phyloP scores from a whole-genome alignment of 331 rosid genomes.

The Acacia concinna region DNA sequence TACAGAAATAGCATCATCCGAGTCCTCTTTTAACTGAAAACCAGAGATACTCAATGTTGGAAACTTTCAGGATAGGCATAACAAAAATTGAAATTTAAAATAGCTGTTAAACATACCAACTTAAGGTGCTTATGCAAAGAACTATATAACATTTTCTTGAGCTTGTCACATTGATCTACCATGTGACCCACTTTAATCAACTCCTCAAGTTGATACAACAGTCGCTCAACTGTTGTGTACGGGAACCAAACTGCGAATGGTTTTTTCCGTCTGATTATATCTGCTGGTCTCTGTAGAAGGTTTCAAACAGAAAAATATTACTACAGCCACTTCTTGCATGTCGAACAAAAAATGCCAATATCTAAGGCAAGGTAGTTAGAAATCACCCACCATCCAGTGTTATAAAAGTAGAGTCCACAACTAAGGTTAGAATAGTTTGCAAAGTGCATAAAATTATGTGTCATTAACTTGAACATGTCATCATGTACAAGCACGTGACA shows the following conservation, averaged over 20 bases:
- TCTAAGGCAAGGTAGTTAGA: not conserved
- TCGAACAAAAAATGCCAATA: not conserved
- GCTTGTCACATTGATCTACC: constrained; percentile 82
- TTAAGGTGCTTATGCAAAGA: constrained; percentile 70
- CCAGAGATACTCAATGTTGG: not conserved
- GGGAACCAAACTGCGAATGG: constrained; percentile 90
- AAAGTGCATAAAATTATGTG: not conserved
- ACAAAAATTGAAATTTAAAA: not conserved
- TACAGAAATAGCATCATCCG: constrained; percentile 64
- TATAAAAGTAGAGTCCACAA: not conserved
- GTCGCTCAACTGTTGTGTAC: constrained; percentile 72
- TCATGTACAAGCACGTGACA: not conserved
- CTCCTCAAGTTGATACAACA: constrained; percentile 79
- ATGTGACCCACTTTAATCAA: constrained; percentile 61
- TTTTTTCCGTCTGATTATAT: constrained; percentile 70
- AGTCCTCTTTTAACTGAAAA: constrained; percentile 70
- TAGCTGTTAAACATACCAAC: constrained; percentile 46
- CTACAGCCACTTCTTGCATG: constrained; percentile 17
- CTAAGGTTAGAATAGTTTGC: constrained; percentile 6
- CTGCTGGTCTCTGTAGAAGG: constrained; percentile 68
- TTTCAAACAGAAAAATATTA: constrained; percentile 3
- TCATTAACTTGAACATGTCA: not conserved
- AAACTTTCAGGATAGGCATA: not conserved
- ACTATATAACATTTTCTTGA: constrained; percentile 57
- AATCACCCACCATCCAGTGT: not conserved